A percentile compares a stretch with the other conserved stretches of the same genome.
Evolutionary conservation across 148 eudicot genomes (phyloP).

Genomic region (Amaranthus cruentus): DNA sequence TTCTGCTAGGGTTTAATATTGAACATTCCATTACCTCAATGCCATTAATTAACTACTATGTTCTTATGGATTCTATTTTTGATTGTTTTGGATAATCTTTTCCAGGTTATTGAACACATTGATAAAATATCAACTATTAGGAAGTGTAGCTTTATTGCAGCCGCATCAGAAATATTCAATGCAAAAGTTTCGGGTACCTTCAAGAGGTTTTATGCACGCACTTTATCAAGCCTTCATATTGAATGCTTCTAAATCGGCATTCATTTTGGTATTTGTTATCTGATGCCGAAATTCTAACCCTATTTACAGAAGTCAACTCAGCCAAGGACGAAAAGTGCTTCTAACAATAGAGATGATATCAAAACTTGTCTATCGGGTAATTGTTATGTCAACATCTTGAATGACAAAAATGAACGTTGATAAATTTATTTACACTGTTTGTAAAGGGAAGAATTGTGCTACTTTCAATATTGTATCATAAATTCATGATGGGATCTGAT

Average conservation of each 20-base stretch:
- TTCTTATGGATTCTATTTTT: background rate
- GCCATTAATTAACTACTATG: background rate
- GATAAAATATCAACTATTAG: conserved; percentile 71
- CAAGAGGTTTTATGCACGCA: conserved; percentile 56
- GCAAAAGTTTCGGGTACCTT: conserved; percentile 94
- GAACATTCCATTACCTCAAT: background rate
- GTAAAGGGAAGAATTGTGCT: background rate
- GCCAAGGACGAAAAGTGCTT: conserved; percentile 91
- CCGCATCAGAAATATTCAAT: conserved; percentile 73
- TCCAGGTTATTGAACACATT: conserved; percentile 75
- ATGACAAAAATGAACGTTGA: background rate
- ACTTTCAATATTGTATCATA: background rate
- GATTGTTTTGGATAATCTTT: background rate
- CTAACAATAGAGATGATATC: conserved; percentile 68
- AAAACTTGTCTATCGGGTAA: conserved; percentile 84
- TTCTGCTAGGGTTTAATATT: background rate
- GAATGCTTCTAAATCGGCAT: background rate
- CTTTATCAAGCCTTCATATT: background rate
- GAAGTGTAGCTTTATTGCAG: conserved; percentile 70
- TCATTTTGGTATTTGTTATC: conserved; percentile 1
- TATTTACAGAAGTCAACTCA: conserved; percentile 71
- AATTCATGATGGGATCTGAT: background rate
- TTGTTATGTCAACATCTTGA: conserved; percentile 1
- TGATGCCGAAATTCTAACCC: conserved; percentile 1
- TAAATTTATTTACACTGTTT: background rate